Evolutionary conservation across 176 grass and related monocot species (phyloP).

Genomic region (Tillandsia leiboldiana): DNA sequence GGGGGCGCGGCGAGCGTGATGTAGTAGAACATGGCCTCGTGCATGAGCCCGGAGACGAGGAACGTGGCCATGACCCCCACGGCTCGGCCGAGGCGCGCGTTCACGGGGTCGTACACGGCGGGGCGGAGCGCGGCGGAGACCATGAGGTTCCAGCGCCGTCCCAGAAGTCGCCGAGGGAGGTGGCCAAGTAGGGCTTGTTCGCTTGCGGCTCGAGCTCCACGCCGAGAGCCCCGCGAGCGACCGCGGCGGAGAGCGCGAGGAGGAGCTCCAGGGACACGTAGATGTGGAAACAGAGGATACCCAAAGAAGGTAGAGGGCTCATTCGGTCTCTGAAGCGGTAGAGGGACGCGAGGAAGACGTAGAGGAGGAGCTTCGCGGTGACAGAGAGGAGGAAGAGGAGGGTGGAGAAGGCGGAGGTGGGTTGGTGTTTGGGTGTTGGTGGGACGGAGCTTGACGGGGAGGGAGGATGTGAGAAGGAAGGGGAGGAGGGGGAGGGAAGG

Average conservation of each 20-base stretch:
- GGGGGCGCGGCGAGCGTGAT: slow-evolving; percentile 15
- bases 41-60: slow-evolving; percentile 68
- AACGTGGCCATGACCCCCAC: slow-evolving; percentile 33
- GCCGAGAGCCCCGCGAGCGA: slow-evolving; percentile 24
- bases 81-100: slow-evolving; percentile 19
- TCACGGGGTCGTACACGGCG: slow-evolving; percentile 35
- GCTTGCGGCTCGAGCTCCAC: slow-evolving; percentile 66
- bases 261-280: slow-evolving; percentile 46
- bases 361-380: slow-evolving; percentile 9
- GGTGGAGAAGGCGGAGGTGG: not conserved
- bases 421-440: not conserved
- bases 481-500: slow-evolving; percentile 22
- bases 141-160: slow-evolving; percentile 59
- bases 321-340: slow-evolving; percentile 35
- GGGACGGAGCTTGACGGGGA: slow-evolving; percentile 39
- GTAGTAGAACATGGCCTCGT: slow-evolving; percentile 64
- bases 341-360: slow-evolving; percentile 20
- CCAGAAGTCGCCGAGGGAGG: slow-evolving; percentile 55
- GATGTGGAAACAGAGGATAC: slow-evolving; percentile 30
- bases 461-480: slow-evolving; percentile 36
- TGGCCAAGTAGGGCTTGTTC: slow-evolving; percentile 32
- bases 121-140: slow-evolving; percentile 50
- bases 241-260: slow-evolving; percentile 7
- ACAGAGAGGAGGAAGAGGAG: slow-evolving; percentile 3
- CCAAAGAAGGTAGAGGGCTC: slow-evolving; percentile 24